Evolutionary conservation across 2,329 filamentous ascomycete species (phyloP), one percentile per base, ranked within the genome.

Genomic region (Truncatella angustata): DNA sequence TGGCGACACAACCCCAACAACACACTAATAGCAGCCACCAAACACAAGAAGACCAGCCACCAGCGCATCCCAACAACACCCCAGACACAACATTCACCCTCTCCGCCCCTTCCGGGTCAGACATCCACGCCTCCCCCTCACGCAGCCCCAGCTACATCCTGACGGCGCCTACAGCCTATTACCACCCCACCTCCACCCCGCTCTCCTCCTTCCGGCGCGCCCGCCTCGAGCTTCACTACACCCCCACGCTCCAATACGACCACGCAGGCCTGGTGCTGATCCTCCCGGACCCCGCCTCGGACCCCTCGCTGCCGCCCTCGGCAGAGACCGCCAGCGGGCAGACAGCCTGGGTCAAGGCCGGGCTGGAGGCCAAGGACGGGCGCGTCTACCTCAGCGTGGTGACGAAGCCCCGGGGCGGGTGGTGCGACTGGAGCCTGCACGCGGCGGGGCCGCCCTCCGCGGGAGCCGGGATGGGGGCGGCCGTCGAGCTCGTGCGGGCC

Each of bases 331-430:
- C 30, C 21, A 24, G 9, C 24, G 9, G 14, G 21, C 24, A 18
- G 10, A 34, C n/a, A 4, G 24, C 43, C 28, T 46, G 43, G 43
- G 16, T 46, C 43, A 46, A 46, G 10, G 43, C 43, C 43, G 43
- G 43, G 16, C 43, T 46, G 6, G 24, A 34, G 16, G 43, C 43
- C 43, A 46, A 46, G 43, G 43, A 46, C 43, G 28, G 43, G 6
- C 20, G 9, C 24, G 43, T 46, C 3, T 46, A 35, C 16, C 43
- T 46, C 14, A 46, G 43, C 43, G 43, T 46, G 9, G 43, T 46
- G 6, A 32, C 26, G 3, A 20, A 28, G 7, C 7, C 43, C 4
- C n/a, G 26, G 2, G 28, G 28, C 28, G 11, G 9, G 14, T 46
- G 43, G 43, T 46, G 43, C 43, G 43, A 46, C 28, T 46, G 43